Conservation (phyloP, 2,329 filamentous ascomycete species). For the Exophiala dermatitidis region DNA sequence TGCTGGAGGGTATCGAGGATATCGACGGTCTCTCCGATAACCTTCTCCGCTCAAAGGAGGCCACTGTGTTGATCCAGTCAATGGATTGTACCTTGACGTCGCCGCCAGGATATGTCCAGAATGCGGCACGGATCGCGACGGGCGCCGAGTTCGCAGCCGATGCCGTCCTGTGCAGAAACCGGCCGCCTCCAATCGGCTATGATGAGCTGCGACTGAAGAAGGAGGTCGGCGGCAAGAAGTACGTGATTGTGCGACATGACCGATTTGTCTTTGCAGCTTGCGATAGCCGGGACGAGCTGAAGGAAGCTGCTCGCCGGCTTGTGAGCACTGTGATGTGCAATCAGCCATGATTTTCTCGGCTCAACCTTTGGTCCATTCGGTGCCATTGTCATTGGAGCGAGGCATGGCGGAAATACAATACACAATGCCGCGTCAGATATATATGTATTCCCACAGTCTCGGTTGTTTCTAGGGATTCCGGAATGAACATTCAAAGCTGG, state of each 20-base stretch:
- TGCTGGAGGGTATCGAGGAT: constrained; percentile 8
- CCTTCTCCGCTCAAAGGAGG: constrained; percentile 13
- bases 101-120: background rate
- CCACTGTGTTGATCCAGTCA: constrained; percentile 19
- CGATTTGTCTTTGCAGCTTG: constrained; percentile 33
- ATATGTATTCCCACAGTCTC: no score
- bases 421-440: no score
- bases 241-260: constrained; percentile 32
- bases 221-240: constrained; percentile 25
- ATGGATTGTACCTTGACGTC: background rate
- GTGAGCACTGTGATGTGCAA: background rate
- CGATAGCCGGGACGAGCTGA: constrained; percentile 11
- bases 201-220: constrained; percentile 27
- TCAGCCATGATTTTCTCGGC: background rate
- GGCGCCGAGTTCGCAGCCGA: constrained; percentile 30
- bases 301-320: constrained; percentile 7
- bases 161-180: constrained; percentile 26
- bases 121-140: constrained; percentile 27
- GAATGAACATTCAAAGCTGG: no score
- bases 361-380: no score
- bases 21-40: constrained; percentile 6
- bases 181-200: constrained; percentile 30
- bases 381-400: no score
- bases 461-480: no score
- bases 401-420: no score